Evolutionary conservation across 768 basidiomycete genomes (phyloP).

Genomic region (Punctularia strigosozonata): DNA sequence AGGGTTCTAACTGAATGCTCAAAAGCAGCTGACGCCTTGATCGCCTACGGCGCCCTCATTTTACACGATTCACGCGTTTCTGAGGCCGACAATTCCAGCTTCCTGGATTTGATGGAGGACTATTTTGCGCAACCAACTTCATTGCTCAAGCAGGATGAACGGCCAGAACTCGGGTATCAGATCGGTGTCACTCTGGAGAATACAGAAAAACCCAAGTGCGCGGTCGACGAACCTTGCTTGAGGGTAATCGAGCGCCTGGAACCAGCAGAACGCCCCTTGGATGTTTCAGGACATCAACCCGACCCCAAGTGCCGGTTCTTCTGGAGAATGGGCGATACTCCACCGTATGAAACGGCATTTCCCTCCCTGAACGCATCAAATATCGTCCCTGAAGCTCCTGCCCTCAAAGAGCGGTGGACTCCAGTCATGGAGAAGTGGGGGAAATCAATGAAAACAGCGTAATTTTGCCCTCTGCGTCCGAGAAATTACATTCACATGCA

Average conservation of each 20-base stretch:
- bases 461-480: constrained; percentile 17
- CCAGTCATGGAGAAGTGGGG: constrained; percentile 81
- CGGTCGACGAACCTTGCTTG: constrained; percentile 73
- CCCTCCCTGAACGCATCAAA: constrained; percentile 73
- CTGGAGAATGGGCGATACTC: constrained; percentile 68
- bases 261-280: constrained; percentile 72
- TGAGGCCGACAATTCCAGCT: constrained; percentile 68
- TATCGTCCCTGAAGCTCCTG: constrained; percentile 56
- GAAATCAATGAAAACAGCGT: constrained; percentile 79
- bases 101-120: constrained; percentile 86
- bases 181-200: constrained; percentile 94
- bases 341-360: constrained; percentile 70
- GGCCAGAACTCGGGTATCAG: constrained; percentile 83
- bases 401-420: constrained; percentile 54
- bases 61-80: constrained; percentile 78
- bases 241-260: constrained; percentile 68
- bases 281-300: constrained; percentile 66
- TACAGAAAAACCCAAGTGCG: constrained; percentile 86
- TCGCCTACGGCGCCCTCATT: constrained; percentile 77
- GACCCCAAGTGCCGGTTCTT: constrained; percentile 96
- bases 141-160: constrained; percentile 62
- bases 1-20: constrained; percentile 48
- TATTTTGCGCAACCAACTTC: constrained; percentile 72
- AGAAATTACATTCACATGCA: not conserved
- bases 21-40: constrained; percentile 73